Conservation (phyloP, 192 early-diverging fungal species). For the Coemansia sp. region DNA sequence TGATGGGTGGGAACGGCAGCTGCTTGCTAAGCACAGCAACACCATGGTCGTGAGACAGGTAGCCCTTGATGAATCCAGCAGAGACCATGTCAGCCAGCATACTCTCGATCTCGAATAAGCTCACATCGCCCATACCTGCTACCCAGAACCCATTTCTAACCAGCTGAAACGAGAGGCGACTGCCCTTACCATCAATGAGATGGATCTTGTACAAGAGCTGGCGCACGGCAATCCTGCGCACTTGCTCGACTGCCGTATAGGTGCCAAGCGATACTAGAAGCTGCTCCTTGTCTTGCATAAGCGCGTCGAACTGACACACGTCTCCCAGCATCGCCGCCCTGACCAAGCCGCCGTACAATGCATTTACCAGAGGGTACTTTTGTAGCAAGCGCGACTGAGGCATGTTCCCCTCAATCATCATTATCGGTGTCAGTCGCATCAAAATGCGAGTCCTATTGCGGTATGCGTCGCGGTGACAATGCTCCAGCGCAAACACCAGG, state of each 20-base stretch:
- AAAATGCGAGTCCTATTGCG: constrained; percentile 73
- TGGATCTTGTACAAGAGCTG: constrained; percentile 82
- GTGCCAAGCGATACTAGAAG: constrained; percentile 69
- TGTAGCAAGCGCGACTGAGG: constrained; percentile 66
- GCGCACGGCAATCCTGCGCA: constrained; percentile 71
- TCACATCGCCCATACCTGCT: constrained; percentile 59
- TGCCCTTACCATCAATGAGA: constrained; percentile 56
- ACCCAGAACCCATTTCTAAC: constrained; percentile 70
- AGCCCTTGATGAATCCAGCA: constrained; percentile 86
- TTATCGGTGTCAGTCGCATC: constrained; percentile 78
- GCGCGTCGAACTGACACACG: constrained; percentile 73
- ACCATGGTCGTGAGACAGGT: constrained; percentile 80
- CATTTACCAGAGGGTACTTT: constrained; percentile 63
- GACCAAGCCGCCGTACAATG: constrained; percentile 68
- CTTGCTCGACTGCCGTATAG: constrained; percentile 82
- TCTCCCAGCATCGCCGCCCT: constrained; percentile 75
- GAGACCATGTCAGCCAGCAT: constrained; percentile 88
- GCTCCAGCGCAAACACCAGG: constrained; percentile 53
- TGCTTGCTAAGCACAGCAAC: constrained; percentile 76
- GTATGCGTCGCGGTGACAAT: constrained; percentile 46
- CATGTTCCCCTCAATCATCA: constrained; percentile 72
- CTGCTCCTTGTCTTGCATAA: constrained; percentile 61
- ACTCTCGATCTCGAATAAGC: constrained; percentile 80
- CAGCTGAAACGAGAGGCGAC: constrained; percentile 62
- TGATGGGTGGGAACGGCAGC: constrained; percentile 74